A percentile compares a stretch with the other conserved stretches of the same genome.
Conservation (phyloP, 106 monocot species). For the Dendrobium chrysotoxum region DNA sequence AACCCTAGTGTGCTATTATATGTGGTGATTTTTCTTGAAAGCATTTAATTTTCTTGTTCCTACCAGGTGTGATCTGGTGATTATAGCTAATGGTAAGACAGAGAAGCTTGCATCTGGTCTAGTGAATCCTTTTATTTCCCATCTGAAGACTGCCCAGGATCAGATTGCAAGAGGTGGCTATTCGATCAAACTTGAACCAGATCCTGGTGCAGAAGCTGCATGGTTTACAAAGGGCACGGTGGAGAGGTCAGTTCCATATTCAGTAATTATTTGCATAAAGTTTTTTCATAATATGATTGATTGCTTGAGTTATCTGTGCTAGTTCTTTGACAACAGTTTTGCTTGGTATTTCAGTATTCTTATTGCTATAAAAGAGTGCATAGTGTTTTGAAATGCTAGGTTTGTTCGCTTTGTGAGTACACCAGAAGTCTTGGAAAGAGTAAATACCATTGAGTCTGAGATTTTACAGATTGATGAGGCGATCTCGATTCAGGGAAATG, state of each 20-base stretch:
- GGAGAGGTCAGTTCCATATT: slow-evolving; percentile 32
- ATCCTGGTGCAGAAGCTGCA: slow-evolving; percentile 17
- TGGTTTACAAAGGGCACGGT: slow-evolving; percentile 80
- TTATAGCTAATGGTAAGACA: slow-evolving; percentile 46
- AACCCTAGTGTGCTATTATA: background rate
- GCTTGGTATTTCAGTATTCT: background rate
- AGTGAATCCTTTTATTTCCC: slow-evolving; percentile 59
- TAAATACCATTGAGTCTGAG: slow-evolving; percentile 53
- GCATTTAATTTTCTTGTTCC: background rate
- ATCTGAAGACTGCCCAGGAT: slow-evolving; percentile 59
- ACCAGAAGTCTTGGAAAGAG: slow-evolving; percentile 60
- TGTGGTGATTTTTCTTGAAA: background rate
- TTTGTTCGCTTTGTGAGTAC: slow-evolving; percentile 80
- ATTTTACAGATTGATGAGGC: slow-evolving; percentile 57
- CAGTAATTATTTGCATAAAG: background rate
- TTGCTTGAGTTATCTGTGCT: background rate
- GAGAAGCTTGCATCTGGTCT: slow-evolving; percentile 71
- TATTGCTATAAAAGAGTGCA: background rate
- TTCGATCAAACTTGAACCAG: slow-evolving; percentile 58
- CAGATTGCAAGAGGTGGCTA: slow-evolving; percentile 69
- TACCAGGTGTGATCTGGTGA: slow-evolving; percentile 63
- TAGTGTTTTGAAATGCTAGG: slow-evolving; percentile 18
- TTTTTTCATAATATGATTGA: background rate
- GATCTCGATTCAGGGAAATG: slow-evolving; percentile 47
- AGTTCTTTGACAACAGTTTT: background rate